Evolutionary conservation across 2,329 filamentous ascomycete species (phyloP), one percentile per base, ranked within the genome.

Genomic region (Colletotrichum sp.): DNA sequence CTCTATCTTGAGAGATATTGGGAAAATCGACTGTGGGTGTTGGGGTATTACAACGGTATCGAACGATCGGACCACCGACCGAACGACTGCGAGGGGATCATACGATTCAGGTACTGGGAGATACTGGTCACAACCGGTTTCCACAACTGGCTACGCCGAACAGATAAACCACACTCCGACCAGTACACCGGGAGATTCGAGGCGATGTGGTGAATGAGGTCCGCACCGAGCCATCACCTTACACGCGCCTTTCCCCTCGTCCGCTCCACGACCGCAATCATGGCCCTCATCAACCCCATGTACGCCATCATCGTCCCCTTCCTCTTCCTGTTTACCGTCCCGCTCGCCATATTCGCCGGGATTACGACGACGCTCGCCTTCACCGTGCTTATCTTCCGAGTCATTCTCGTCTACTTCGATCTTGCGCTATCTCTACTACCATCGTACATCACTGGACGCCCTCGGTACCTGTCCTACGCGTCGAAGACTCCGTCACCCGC

Each of bases 361-460:
- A 84, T 94, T 77, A 94, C 93, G 36, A 92, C 92, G 70, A 88
- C 87, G 6, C 78, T 94, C 64, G 91, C 93, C 52, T 90, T 93
- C 77, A 86, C 89, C 48, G 86, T 93, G 43, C 88, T 94, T 65
- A 88, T 91, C 80, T 83, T 93, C 77, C 89, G 92, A 28, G 89
- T 93, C 28, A 84, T 89, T 61, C 80, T 93, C 67, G 89, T 94
- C 71, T 94, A 94, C 80, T 83, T 93, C 76, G 92, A 94, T 79
- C 86, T 94, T 67, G 89, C 87, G 58, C 82, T 91, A 24, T 90
- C 90, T 9, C 85, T 93, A 5, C 80, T 93, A 3, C 88, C 89
- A 8, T 89, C 90, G 68, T 89, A 90, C 76, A 82, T 94, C 32
- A 84, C 86, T 70, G 84, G 86, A 75, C 82, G 84, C 74, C 79